These are phyloP conservation scores for Penicillium sp. DNA, from an alignment of 2,329 filamentous ascomycete species.

Conservation along the genomic window DNA sequence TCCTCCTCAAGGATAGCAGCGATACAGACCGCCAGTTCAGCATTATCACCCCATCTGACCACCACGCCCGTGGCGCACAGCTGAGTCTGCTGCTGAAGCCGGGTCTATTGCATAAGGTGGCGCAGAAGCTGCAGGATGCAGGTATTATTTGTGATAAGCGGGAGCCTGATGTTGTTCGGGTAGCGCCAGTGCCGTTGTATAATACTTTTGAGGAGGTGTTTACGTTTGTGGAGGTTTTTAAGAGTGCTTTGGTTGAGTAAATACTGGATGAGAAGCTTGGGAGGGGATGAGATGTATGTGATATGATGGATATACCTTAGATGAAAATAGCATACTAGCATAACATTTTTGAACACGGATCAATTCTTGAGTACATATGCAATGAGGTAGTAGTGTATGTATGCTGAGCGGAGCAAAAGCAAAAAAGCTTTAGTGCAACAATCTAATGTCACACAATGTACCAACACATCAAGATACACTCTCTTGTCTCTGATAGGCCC, in stretches of 20 bases:
- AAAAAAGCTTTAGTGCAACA: too few relatives aligned
- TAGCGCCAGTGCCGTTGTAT: constrained; percentile 82
- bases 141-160: constrained; percentile 82
- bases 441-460: too few relatives aligned
- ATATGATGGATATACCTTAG: neutral
- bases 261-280: neutral
- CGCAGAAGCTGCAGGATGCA: constrained; percentile 67
- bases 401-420: too few relatives aligned
- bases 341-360: too few relatives aligned
- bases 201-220: constrained; percentile 77
- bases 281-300: neutral
- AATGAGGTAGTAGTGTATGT: too few relatives aligned
- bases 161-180: constrained; percentile 80
- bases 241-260: constrained; percentile 35
- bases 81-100: constrained; percentile 74
- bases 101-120: constrained; percentile 73
- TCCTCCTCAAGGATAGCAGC: constrained; percentile 57
- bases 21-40: constrained; percentile 54
- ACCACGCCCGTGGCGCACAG: constrained; percentile 74
- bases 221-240: constrained; percentile 55
- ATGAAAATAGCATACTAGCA: neutral
- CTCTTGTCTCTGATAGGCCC: too few relatives aligned
- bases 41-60: constrained; percentile 72
- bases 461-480: too few relatives aligned
- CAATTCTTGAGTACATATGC: too few relatives aligned